Evolutionary conservation across 805 yeast genomes (phyloP), one percentile per base, ranked within the genome.

Genomic region (Brettanomyces anomalus): DNA sequence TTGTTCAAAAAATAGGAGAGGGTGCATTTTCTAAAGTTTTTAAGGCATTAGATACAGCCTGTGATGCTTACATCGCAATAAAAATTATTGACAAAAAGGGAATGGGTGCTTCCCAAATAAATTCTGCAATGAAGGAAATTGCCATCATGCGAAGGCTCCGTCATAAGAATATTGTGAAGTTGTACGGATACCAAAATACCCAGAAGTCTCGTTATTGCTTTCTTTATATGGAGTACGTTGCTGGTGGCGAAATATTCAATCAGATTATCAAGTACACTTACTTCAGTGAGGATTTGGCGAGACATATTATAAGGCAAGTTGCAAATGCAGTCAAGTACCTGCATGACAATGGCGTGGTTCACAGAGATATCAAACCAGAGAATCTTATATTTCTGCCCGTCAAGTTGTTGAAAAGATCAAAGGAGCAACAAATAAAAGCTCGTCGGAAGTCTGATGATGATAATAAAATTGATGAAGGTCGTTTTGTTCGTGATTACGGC

Each of bases 21-120:
- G 97, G 97, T 7, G 97, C 97, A 0, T 89, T 90, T 58, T 85
- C 95, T 3, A 72, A 76, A 11, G 97, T 90, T 4, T 85, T 79
- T 65, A 79, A 74, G 56, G 95, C 94, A 0, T 56, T 66, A 14
- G 80, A 81, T 51, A 49, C 62, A 3, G 50, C 50, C 10, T 57
- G 68, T 5, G 59, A 71, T 39, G 61, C 64, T 32, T 45, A 52
- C 6, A 80, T 85, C 14, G 96, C 96, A 11, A 75, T 86, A 53
- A 86, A 86, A 55, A 74, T 85, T 45, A 84, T 87, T 37, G 71
- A 76, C 51, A 86, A 86, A 57, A 61, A 63, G 37, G 70, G 71
- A 42, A 66, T 81, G 69, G 65, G 70, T 41, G 45, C 55, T 19
- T 72, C 72, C 38, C 81, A 77, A 50, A 64, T 75, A 11, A 66